Evolutionary conservation across 257 asterid species (phyloP).

Genomic region (Linaria vulgaris): DNA sequence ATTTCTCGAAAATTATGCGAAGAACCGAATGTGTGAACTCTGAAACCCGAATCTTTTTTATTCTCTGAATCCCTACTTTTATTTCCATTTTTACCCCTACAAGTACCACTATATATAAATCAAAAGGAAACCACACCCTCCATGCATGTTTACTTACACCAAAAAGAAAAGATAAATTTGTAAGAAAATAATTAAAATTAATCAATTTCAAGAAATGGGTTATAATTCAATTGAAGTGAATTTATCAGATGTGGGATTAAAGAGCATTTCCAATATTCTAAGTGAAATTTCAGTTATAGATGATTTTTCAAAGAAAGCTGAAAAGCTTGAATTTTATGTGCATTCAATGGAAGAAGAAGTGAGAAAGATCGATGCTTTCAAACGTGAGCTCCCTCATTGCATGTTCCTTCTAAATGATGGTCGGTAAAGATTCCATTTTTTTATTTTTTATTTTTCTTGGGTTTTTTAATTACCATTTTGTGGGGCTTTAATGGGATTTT

Average conservation of each 20-base stretch:
- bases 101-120: constrained; percentile 28
- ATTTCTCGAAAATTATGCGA: constrained; percentile 34
- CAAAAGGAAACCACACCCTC: constrained; percentile 2
- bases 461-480: no score
- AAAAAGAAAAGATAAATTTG: no score
- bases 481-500: no score
- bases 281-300: constrained; percentile 24
- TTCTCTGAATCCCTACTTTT: constrained; percentile 4
- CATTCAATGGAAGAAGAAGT: constrained; percentile 32
- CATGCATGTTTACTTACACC: constrained; percentile 28
- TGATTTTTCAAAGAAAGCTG: constrained; percentile 26
- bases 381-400: constrained; percentile 45
- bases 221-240: constrained; percentile 41
- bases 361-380: constrained; percentile 35
- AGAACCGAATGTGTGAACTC: constrained; percentile 42
- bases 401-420: constrained; percentile 43
- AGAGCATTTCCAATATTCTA: constrained; percentile 42
- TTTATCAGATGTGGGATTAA: constrained; percentile 33
- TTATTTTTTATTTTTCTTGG: no score
- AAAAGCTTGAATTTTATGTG: constrained; percentile 24
- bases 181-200: no score
- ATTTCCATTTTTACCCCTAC: constrained; percentile 31
- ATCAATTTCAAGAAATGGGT: no score
- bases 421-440: constrained; percentile 14
- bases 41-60: constrained; percentile 32